Evolutionary conservation across 805 yeast species (phyloP).

Genomic region (Clavispora vitiphila): DNA sequence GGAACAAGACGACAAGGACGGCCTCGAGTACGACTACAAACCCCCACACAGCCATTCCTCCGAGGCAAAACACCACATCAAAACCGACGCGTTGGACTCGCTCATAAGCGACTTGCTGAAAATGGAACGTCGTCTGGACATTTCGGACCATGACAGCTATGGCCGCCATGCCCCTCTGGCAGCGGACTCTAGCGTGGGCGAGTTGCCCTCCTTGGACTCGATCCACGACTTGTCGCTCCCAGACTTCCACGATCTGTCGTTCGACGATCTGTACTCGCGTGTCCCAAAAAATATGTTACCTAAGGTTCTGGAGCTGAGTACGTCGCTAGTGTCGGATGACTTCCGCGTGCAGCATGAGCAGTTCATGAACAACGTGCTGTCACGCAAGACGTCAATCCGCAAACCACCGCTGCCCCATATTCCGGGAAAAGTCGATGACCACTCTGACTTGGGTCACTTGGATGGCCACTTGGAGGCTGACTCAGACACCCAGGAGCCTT

Average conservation of each 20-base stretch:
- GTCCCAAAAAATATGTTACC: background rate
- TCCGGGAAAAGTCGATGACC: too few relatives aligned
- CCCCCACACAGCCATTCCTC: too few relatives aligned
- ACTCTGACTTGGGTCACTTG: too few relatives aligned
- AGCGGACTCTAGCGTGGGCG: conserved; percentile 1
- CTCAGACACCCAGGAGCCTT: too few relatives aligned
- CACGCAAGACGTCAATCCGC: conserved; percentile 23
- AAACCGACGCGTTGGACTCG: conserved; percentile 31
- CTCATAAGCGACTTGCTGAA: conserved; percentile 32
- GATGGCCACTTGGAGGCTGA: background rate
- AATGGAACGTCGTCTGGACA: conserved; percentile 11
- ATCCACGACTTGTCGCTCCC: conserved; percentile 23
- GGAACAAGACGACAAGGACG: background rate
- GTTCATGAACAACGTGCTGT: conserved; percentile 6
- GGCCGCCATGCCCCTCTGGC: too few relatives aligned
- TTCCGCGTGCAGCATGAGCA: conserved; percentile 8
- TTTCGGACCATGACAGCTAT: conserved; percentile 1
- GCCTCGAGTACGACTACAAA: too few relatives aligned
- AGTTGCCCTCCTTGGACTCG: conserved; percentile 20
- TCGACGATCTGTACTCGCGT: conserved; percentile 1
- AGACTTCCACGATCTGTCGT: conserved; percentile 21
- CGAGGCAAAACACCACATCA: conserved; percentile 5
- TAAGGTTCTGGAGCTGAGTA: background rate
- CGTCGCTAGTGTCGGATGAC: background rate
- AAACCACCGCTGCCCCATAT: background rate